Evolutionary conservation across 1,284 basidiomycete species (phyloP), one percentile per base, ranked within the genome.

Genomic region (Ganoderma boninense): DNA sequence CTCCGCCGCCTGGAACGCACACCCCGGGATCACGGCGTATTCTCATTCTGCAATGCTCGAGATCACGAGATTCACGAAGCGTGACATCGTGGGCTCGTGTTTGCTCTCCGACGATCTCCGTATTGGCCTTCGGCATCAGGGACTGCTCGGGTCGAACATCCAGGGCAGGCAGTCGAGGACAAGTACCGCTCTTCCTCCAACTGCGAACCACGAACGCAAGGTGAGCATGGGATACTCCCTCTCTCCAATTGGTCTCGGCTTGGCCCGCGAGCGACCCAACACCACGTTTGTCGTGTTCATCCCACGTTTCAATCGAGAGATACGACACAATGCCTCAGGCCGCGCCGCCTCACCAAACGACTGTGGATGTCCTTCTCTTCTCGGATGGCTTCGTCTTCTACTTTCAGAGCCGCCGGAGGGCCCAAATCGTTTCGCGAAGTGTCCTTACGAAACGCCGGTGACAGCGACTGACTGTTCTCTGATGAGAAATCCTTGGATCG

Each of bases 41-140:
- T 57, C 29, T 57, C 54, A 29, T 56, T 56, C n/a, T n/a, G 26
- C 26, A n/a, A 40, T 4, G n/a, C 59, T 35, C 20, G 38, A 38
- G 32, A 42, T 29, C 6, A 16, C 7, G 2, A 18, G 13, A 38
- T 42, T 18, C 2, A 26, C 20, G 56, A 38, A 23, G 64, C 40
- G 72, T 71, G 68, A 71, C 69, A 62, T 62, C 63, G 64, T 68
- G 72, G 20, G 32, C 14, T 52, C 38, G 40, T 46, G 23, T 68
- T 59, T 52, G 26, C 65, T 43, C 70, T 70, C 70, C 72, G 66
- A 46, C 62, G 68, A 73, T 69, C 69, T 70, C 70, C 70, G 68
- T 70, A 40, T 42, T 63, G 60, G 66, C 66, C 32, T n/a, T 59
- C 14, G 43, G n/a, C 60, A 13, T 20, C 54, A 35, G 54, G 54